phyloP scores from a whole-genome alignment of 108 stramenopile species.

The Stephanodiscus minutulus region DNA sequence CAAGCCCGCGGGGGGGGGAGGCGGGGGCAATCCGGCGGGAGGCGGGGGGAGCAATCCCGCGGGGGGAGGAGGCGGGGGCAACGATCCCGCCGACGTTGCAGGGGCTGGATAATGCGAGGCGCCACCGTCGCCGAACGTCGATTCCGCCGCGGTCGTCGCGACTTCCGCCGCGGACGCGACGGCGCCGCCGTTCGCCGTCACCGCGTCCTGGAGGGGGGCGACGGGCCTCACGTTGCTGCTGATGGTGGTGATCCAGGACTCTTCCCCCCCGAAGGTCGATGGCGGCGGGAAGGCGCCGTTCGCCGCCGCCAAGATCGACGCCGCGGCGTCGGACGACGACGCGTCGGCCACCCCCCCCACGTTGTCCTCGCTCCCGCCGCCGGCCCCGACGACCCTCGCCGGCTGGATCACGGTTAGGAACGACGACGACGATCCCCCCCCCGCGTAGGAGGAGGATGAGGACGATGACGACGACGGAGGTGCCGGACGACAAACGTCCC shows the following conservation, averaged over 20 bases:
- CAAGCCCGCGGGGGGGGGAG: conserved; percentile 29
- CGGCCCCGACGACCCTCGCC: conserved; percentile 32
- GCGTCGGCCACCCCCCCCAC: background rate
- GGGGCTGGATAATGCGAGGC: background rate
- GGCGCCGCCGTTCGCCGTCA: background rate
- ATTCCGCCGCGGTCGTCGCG: background rate
- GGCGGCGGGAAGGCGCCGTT: background rate
- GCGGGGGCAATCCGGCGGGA: conserved; percentile 28
- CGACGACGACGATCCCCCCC: conserved; percentile 31
- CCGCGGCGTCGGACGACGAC: background rate
- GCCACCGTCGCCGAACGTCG: background rate
- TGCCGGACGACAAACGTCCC: background rate
- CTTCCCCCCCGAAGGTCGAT: background rate
- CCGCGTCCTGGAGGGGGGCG: background rate
- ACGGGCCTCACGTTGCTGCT: conserved; percentile 3
- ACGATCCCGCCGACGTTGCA: background rate
- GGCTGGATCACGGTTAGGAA: conserved; percentile 44
- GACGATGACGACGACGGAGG: no score
- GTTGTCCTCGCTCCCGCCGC: conserved; percentile 6
- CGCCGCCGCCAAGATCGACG: background rate
- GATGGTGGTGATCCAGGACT: background rate
- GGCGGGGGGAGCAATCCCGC: conserved; percentile 24
- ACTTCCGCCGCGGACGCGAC: background rate
- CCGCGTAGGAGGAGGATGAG: conserved; percentile 11
- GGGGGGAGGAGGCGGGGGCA: conserved; percentile 29